Evolutionary conservation across 768 basidiomycete genomes (phyloP), one percentile per base, ranked within the genome.

Genomic region (Boletus rubropictus): DNA sequence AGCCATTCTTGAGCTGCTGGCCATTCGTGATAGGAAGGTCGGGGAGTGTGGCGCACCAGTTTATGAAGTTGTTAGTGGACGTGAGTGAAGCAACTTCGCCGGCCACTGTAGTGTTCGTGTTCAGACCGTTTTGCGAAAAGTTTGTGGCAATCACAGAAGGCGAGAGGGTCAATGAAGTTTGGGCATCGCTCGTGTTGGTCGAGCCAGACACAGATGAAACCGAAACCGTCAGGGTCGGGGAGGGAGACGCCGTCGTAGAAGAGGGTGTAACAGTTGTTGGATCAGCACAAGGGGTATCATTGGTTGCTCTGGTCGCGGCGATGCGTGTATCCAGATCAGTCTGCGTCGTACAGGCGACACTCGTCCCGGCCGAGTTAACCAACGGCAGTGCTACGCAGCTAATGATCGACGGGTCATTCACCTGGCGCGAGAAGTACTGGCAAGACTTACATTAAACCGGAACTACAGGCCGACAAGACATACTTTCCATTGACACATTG

Each of bases 1-100:
- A 80, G 7, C 78, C 78, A 7, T 57, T 60, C 49, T 56, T 63
- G 58, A 77, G 59, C 56, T 79, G 81, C 54, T 71, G 44, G n/a
- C 82, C 82, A 54, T 81, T 77, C 36, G 84, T 85, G 49, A 84
- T 69, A 3, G 82, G 75, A 40, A 75, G 62, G 42, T 71, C 55
- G 4, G 72, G 59, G 4, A 72, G 57, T 14, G 74, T 76, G 7
- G 69, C 63, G 55, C 84, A 84, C 62, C 71, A 82, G 68, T 84
- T 83, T 67, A 84, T 84, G 62, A 82, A 88, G 71, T 87, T 87
- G 69, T 87, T 82, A 38, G 63, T 64, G n/a, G 82, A 82, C 0
- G 77, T 81, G 7, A 79, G 64, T 6, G 81, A 82, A 12, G 79
- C 68, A 20, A 74, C 72, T 63, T 82, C 73, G 24, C 78, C 80